Evolutionary conservation across 805 yeast species (phyloP).

Genomic region (Hanseniaspora nectarophila): DNA sequence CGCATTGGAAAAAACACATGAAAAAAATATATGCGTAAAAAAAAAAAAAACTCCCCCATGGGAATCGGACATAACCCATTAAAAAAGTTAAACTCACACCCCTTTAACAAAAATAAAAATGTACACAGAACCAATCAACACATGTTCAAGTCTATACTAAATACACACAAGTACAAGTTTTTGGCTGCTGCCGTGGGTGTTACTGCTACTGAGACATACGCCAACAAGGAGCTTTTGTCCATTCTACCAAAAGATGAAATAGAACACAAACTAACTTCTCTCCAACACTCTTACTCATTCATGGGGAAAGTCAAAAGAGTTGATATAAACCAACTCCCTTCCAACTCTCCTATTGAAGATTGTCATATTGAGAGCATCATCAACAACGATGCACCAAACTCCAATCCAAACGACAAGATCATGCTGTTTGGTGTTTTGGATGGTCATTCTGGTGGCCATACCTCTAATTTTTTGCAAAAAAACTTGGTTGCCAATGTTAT

Average conservation of each 20-base stretch:
- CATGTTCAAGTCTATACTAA: background rate
- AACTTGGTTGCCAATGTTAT: constrained; percentile 67
- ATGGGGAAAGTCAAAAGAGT: constrained; percentile 68
- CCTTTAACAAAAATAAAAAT: too few species aligned
- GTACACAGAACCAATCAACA: background rate
- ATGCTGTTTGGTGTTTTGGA: constrained; percentile 92
- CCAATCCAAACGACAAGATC: constrained; percentile 58
- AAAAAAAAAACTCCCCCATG: background rate
- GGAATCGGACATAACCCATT: background rate
- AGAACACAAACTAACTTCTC: constrained; percentile 50
- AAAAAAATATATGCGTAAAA: too few species aligned
- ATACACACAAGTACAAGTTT: background rate
- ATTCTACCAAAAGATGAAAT: constrained; percentile 60
- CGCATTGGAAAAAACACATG: background rate
- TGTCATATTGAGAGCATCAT: constrained; percentile 75
- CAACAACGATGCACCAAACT: constrained; percentile 35
- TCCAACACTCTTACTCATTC: constrained; percentile 69
- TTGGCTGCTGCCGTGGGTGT: background rate
- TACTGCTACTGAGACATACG: background rate
- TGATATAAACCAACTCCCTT: constrained; percentile 79
- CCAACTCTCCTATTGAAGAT: constrained; percentile 90
- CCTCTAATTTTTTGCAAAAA: constrained; percentile 74
- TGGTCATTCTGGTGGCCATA: constrained; percentile 95
- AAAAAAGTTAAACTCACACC: too few species aligned
- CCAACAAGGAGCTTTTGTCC: constrained; percentile 28